Conservation (phyloP, 2,329 filamentous ascomycete genomes). For the Fusarium liriodendri region DNA sequence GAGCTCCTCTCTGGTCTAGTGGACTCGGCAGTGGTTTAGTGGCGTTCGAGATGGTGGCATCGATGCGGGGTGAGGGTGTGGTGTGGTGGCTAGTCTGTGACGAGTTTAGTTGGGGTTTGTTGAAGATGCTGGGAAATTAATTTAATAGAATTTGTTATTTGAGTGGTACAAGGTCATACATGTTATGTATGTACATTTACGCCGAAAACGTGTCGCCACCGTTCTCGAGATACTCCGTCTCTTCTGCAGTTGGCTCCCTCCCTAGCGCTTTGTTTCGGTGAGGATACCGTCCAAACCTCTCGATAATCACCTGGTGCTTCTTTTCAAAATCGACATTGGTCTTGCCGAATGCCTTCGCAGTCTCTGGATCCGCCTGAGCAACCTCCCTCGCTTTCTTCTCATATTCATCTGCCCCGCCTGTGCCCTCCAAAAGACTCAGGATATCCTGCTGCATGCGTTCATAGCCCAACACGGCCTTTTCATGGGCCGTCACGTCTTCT, state of each 20-base stretch:
- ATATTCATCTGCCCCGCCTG: constrained; percentile 35
- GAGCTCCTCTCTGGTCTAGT: no score
- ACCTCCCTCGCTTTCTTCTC: constrained; percentile 43
- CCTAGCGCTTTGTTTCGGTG: constrained; percentile 66
- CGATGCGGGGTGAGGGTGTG: neutral
- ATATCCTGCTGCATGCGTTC: constrained; percentile 48
- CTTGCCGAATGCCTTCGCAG: constrained; percentile 39
- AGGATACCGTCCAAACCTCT: constrained; percentile 68
- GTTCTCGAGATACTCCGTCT: constrained; percentile 60
- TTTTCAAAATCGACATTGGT: constrained; percentile 50
- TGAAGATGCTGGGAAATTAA: neutral
- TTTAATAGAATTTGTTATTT: neutral
- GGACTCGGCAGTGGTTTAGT: constrained; percentile 12
- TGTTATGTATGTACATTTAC: neutral
- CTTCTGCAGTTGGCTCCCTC: constrained; percentile 60
- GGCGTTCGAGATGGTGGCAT: neutral
- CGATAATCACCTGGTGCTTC: constrained; percentile 62
- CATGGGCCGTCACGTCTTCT: constrained; percentile 60
- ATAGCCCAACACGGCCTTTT: constrained; percentile 48
- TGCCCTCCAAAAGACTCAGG: constrained; percentile 44
- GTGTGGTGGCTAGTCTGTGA: neutral
- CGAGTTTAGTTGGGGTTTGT: neutral
- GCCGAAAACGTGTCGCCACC: constrained; percentile 54
- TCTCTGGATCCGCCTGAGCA: constrained; percentile 41
- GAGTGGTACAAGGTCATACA: neutral